Conservation (phyloP, 495 filamentous ascomycete species). For the Podospora fimiseda region DNA sequence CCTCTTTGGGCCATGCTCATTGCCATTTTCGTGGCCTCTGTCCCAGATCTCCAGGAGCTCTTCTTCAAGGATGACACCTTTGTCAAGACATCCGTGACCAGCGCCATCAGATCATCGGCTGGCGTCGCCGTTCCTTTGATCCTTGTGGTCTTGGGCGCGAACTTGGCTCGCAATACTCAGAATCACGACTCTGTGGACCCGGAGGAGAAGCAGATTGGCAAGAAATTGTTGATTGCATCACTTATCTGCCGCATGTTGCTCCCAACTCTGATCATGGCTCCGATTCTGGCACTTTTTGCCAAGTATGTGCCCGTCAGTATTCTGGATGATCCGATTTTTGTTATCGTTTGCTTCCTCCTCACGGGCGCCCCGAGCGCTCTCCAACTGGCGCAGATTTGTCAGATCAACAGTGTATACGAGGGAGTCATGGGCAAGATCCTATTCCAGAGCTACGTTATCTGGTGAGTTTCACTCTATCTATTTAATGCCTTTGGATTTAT, state of each 20-base stretch:
- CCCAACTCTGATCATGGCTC: constrained; percentile 87
- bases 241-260: constrained; percentile 87
- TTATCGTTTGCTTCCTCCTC: constrained; percentile 94
- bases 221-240: constrained; percentile 75
- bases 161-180: constrained; percentile 73
- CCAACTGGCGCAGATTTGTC: constrained; percentile 95
- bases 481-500: neutral
- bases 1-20: constrained; percentile 94
- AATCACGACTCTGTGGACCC: constrained; percentile 53
- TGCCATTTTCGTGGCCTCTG: constrained; percentile 81
- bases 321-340: constrained; percentile 93
- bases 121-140: constrained; percentile 93
- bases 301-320: constrained; percentile 93
- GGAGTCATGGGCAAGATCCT: constrained; percentile 85
- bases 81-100: constrained; percentile 84
- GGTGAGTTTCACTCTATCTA: constrained; percentile 48
- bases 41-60: constrained; percentile 72
- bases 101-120: constrained; percentile 76
- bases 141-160: constrained; percentile 91
- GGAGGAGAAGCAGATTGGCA: constrained; percentile 59
- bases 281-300: constrained; percentile 80
- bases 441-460: constrained; percentile 97
- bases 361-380: constrained; percentile 90
- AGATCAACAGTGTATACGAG: constrained; percentile 95
- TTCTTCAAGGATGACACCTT: constrained; percentile 92